Base-by-base conservation (phyloP, 2,329 filamentous ascomycete genomes). In the Teratosphaeria zuluensis region DNA sequence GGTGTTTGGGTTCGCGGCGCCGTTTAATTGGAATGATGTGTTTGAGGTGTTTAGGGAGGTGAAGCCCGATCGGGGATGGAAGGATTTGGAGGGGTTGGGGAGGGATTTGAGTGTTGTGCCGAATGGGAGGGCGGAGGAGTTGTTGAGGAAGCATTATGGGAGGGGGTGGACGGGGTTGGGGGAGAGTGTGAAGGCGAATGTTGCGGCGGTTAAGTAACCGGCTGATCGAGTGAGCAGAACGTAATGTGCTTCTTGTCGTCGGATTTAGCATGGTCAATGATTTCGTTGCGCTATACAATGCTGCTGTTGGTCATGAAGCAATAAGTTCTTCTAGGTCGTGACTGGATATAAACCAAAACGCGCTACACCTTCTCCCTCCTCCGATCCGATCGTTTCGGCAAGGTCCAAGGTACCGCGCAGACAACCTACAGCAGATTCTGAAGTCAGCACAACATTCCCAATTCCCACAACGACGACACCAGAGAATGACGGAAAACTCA, bases 1-100 rank as follows among this genome's bases (percentile, higher is more conserved):
- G 1, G 66, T 86, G 8, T 82, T 84, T 64, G 82, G 72, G 1
- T 82, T 80, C 56, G 80, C 78, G 0, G 70, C 74, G 1, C 75
- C 74, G 0, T 79, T 74, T 58, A 80, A 72, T 53, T 80, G 75
- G 68, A 78, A 80, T 21, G 64, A 75, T 1, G 63, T 81, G 16
- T 61, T 80, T 9, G 63, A 59, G 0, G 67, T 75, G 9, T 65
- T 77, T 48, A 66, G 72, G 31, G 70, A 73, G 51, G 31, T 74
- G 2, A 72, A 72, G 53, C 79, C 80, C 0, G 67, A 74, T 2
- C 64, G 54, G 53, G 55, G 55, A 14, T 63, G 66, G 24, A 51
- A 56, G 8, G 62, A 60, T 35, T 57, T 65, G 28, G 61, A 65
- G 28, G 56, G 61, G 31, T 57, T 64, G 30, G 63, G 60, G 4